A percentile compares a stretch with the other conserved stretches of the same genome.
Evolutionary conservation across 352 stramenopile species (phyloP).

Genomic region (Phytophthora pisi): DNA sequence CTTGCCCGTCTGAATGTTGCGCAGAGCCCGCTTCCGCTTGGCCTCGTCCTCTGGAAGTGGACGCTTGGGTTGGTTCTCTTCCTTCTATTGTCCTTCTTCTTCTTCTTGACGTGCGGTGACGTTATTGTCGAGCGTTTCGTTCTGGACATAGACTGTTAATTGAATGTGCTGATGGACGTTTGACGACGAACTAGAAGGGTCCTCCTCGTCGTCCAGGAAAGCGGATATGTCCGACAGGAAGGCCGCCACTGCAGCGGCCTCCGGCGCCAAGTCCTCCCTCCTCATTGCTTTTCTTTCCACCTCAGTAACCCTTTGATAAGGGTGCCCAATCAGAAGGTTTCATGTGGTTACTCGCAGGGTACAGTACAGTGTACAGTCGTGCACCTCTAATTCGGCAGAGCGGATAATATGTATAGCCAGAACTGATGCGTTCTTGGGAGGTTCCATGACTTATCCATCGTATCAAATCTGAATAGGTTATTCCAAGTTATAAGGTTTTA

Average conservation of each 20-base stretch:
- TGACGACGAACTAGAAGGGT: neutral
- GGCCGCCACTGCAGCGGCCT: conserved; percentile 18
- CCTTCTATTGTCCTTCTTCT: neutral
- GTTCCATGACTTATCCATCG: too few relatives aligned
- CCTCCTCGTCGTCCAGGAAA: conserved; percentile 22
- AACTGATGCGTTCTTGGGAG: too few relatives aligned
- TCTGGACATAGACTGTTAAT: neutral
- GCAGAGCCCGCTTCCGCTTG: conserved; percentile 15
- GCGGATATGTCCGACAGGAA: conserved; percentile 30
- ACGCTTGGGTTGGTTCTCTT: neutral
- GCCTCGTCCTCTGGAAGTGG: conserved; percentile 12
- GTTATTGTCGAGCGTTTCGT: conserved; percentile 13
- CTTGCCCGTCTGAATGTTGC: conserved; percentile 25
- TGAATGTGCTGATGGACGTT: neutral
- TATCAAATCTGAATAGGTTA: too few relatives aligned
- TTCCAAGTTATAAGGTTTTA: too few relatives aligned
- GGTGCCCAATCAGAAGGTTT: neutral
- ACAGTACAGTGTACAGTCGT: too few relatives aligned
- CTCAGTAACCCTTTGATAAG: neutral
- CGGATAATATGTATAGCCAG: too few relatives aligned
- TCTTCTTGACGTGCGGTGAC: conserved; percentile 1
- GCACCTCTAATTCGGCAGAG: too few relatives aligned
- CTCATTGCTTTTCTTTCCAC: neutral
- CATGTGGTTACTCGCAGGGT: neutral
- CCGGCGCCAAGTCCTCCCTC: conserved; percentile 8